Evolutionary conservation across 78 protist genomes (phyloP), one percentile per base, ranked within the genome.

Genomic region (Speleostelium caveatum): DNA sequence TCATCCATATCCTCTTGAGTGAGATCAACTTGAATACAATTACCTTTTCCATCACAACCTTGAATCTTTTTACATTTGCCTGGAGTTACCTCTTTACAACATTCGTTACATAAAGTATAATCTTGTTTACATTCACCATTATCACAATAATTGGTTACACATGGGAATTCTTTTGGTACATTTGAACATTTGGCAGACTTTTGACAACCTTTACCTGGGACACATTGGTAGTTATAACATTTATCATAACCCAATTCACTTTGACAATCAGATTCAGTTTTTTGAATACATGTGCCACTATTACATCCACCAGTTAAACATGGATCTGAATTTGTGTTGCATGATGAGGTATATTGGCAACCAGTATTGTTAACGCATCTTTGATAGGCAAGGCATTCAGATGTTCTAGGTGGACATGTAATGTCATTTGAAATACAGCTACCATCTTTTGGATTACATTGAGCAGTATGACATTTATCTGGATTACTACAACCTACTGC

Each of bases 1-100:
- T n/a, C n/a, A n/a, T n/a, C n/a, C n/a, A n/a, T n/a, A 72, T 72
- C 78, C 17, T 72, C 63, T 51, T 45, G 6, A 14, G 53, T 14
- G 10, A 45, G n/a, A 45, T 45, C 53, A 45, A 45, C 53, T 45
- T 6, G 53, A 10, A 45, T 10, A 45, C 53, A 45, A 14, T 45
- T 6, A 45, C n/a, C 53, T 45, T 45, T 6, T 14, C 53, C 10
- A 45, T 45, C 10, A 45, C 53, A 45, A 14, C n/a, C 6, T 45
- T 45, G 6, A 45, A 45, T n/a, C n/a, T n/a, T 10, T 45, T 45
- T 6, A 45, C 53, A 45, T 45, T 45, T 45, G 53, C 10, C 10
- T 45, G 10, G 53, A 14, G 6, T 45, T 45, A 6, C 53, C 6
- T 6, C 10, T 14, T 10, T 14, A 45, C 10, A 6, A 10, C 53